Evolutionary conservation across 257 asterid species (phyloP), one percentile per base, ranked within the genome.

Genomic region (Solanum phureja): DNA sequence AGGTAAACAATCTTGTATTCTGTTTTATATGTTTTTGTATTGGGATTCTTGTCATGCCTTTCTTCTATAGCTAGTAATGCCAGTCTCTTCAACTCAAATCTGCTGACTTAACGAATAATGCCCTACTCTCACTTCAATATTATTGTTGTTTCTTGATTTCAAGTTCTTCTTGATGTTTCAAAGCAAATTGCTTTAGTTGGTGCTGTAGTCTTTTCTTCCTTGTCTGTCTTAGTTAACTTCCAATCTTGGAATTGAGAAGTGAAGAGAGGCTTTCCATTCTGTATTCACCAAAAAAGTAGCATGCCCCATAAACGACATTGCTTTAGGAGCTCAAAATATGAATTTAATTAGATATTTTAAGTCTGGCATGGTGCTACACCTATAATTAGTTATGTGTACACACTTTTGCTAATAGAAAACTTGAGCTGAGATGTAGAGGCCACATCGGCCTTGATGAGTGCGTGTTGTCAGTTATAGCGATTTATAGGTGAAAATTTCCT

Each of bases 1-100:
- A 97, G 99, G 99, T 95, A 90, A 89, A 29, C 14, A 71, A 29
- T 71, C 62, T 86, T 68, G 58, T 31, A 23, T 29, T 8, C 42
- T n/a, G 44, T 66, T 40, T 83, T 85, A 66, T 18, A 27, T n/a
- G n/a, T 37, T 64, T 8, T 14, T 60, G 14, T 9, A 29, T n/a
- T 62, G 64, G 18, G 27, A 62, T 37, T 85, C 76, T 85, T 85
- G 10, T 23, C 87, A 42, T 40, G 33, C 29, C 73, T 86, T 72
- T 86, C 72, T 21, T 21, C 24, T 23, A 86, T 27, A 46, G 16
- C 62, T 81, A 6, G 9, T 29, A 46, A 8, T 49, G 66, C 42
- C 18, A 3, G 68, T 46, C 19, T 81, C 19, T 81, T 44, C 29
- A 5, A 46, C 42, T 81, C 66, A 27, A 81, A 44, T 81, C 13